Evolutionary conservation across 2,329 filamentous ascomycete genomes (phyloP), one percentile per base, ranked within the genome.

Genomic region (Phoma sp.): DNA sequence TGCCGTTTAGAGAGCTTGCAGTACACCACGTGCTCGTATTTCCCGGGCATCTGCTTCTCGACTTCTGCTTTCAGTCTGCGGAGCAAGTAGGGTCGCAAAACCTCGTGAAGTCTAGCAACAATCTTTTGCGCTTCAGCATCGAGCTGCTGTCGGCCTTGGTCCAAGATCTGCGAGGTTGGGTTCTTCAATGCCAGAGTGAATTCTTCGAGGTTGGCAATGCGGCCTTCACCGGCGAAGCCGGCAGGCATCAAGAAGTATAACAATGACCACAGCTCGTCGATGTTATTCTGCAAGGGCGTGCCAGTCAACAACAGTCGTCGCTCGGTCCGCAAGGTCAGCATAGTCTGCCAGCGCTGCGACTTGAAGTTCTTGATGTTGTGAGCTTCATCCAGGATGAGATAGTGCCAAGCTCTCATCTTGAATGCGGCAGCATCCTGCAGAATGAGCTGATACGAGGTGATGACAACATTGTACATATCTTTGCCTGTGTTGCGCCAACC

Each of bases 291-390:
- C 20, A 99, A 81, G 2, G 96, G 95, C 1, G 95, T 99, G 52
- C 95, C 95, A 0, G 95, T 99, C 10, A 99, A 82, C 0, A 99
- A 79, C 10, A 99, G 84, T 28, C 95, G 86, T 23, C 93, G 88
- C 59, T 89, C 87, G 0, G 95, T 98, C 66, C 96, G 93, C 78
- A 99, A 96, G 0, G 90, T 95, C 18, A 99, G 85, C 60, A 99
- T 84, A 0, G 92, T 93, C 74, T 98, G 95, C 93, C 95, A 99
- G 60, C 93, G 84, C 74, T 97, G 93, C 1, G 93, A 97, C 69
- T 96, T 93, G 81, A 98, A 99, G 76, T 99, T 99, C 72, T 99
- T 98, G 82, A 99, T 99, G 77, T 99, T 98, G 79, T 99, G 95
- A 0, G 96, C 95, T 78, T 99, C 95, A 65, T 99, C 95, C 1